Conservation (phyloP, 257 asterid species). For the Avicennia marina region DNA sequence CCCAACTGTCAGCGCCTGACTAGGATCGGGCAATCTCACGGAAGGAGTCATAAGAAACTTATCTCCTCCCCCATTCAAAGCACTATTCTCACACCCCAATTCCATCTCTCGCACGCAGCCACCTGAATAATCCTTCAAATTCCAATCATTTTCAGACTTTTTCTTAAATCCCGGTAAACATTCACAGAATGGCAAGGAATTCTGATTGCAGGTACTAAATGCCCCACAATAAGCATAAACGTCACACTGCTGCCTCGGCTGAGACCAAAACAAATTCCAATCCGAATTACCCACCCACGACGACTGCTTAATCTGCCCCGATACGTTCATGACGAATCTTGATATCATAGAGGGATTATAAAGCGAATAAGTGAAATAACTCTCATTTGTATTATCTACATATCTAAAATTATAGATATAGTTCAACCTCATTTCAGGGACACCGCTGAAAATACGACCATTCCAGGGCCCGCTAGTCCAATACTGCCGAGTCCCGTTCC, state of each 20-base stretch:
- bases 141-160: constrained; percentile 31
- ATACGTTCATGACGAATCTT: constrained; percentile 34
- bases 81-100: constrained; percentile 30
- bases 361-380: constrained; percentile 44
- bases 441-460: constrained; percentile 43
- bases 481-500: constrained; percentile 40
- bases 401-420: constrained; percentile 34
- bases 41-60: constrained; percentile 17
- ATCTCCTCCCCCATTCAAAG: constrained; percentile 24
- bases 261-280: constrained; percentile 48
- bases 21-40: constrained; percentile 20
- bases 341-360: constrained; percentile 24
- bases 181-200: constrained; percentile 34
- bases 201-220: constrained; percentile 39
- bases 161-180: constrained; percentile 38
- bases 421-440: constrained; percentile 55
- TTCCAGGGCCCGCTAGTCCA: constrained; percentile 79
- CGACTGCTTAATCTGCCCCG: constrained; percentile 42
- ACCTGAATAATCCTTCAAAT: constrained; percentile 41
- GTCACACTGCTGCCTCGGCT: constrained; percentile 52
- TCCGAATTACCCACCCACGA: constrained; percentile 20
- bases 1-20: constrained; percentile 9
- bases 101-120: constrained; percentile 40
- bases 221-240: constrained; percentile 54
- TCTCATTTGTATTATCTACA: constrained; percentile 27